Evolutionary conservation across 306 rosid species (phyloP).

Genomic region (Rosa rugosa): DNA sequence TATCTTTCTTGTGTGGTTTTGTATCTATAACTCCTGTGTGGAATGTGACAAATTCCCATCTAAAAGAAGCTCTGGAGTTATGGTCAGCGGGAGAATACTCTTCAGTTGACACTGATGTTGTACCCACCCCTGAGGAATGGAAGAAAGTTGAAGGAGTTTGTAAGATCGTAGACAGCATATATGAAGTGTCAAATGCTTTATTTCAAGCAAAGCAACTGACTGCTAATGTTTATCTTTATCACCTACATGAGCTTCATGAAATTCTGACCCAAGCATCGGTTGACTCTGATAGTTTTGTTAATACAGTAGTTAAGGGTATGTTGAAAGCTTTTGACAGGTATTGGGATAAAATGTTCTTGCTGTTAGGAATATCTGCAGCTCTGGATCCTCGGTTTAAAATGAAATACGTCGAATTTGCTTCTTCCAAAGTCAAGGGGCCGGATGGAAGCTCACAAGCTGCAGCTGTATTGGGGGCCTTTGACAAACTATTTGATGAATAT

Average conservation of each 20-base stretch:
- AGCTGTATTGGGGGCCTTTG: background rate
- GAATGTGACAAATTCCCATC: background rate
- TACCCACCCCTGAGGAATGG: constrained; percentile 13
- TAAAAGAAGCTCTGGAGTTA: constrained; percentile 2
- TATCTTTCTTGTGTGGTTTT: background rate
- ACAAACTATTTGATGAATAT: constrained; percentile 8
- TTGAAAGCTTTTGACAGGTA: constrained; percentile 7
- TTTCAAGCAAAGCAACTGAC: constrained; percentile 8
- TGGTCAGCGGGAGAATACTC: constrained; percentile 14
- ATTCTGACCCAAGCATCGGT: background rate
- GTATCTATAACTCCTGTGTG: background rate
- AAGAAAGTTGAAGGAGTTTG: constrained; percentile 6
- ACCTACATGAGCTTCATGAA: background rate
- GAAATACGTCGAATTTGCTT: constrained; percentile 12
- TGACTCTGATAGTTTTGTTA: constrained; percentile 3
- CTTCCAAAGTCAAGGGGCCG: background rate
- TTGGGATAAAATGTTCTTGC: constrained; percentile 13
- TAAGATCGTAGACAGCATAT: constrained; percentile 11
- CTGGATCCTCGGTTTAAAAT: constrained; percentile 23
- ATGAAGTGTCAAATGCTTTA: constrained; percentile 12
- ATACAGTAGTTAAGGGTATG: background rate
- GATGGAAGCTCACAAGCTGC: constrained; percentile 6
- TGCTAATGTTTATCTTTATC: constrained; percentile 15
- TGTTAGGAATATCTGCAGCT: constrained; percentile 12
- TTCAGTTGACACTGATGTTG: background rate